These are phyloP conservation scores for Thinopyrum elongatum DNA, from an alignment of 176 grass and related monocot genomes.

Conservation along the genomic window DNA sequence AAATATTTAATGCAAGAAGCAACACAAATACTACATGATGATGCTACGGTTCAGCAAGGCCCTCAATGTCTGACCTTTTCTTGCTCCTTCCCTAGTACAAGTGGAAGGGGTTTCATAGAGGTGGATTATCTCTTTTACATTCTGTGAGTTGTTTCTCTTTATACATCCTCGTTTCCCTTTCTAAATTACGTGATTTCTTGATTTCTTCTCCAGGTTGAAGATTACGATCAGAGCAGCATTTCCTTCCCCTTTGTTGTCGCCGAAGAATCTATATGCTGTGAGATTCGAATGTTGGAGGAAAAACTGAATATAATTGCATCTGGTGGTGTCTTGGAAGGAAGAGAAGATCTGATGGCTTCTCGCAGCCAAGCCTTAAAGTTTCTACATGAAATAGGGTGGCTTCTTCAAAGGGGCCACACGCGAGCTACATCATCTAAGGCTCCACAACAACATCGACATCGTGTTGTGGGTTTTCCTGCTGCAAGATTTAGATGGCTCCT, in stretches of 20 bases:
- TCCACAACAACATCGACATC: slow-evolving; percentile 13
- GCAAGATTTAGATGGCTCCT: slow-evolving; percentile 50
- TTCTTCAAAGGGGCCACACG: slow-evolving; percentile 49
- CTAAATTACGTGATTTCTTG: background rate
- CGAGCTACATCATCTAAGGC: slow-evolving; percentile 26
- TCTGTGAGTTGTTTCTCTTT: background rate
- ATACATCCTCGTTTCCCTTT: slow-evolving; percentile 8
- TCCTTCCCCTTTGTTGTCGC: slow-evolving; percentile 82
- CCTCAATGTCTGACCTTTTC: slow-evolving; percentile 72
- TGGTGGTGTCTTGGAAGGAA: slow-evolving; percentile 24
- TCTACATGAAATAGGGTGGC: slow-evolving; percentile 66
- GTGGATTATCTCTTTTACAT: slow-evolving; percentile 28
- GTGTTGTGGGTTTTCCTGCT: slow-evolving; percentile 26
- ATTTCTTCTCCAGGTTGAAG: slow-evolving; percentile 54
- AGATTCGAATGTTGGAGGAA: slow-evolving; percentile 58
- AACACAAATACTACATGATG: slow-evolving; percentile 46
- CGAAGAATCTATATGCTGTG: slow-evolving; percentile 61
- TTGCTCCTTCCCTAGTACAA: slow-evolving; percentile 67
- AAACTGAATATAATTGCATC: slow-evolving; percentile 41
- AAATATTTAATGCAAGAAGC: slow-evolving; percentile 75
- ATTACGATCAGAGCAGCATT: slow-evolving; percentile 62
- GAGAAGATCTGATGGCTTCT: slow-evolving; percentile 10
- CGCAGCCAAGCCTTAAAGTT: slow-evolving; percentile 37
- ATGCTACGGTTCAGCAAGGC: slow-evolving; percentile 26
- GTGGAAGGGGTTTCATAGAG: slow-evolving; percentile 92